Conservation (phyloP, 257 asterid genomes). For the Solanum virginianum region DNA sequence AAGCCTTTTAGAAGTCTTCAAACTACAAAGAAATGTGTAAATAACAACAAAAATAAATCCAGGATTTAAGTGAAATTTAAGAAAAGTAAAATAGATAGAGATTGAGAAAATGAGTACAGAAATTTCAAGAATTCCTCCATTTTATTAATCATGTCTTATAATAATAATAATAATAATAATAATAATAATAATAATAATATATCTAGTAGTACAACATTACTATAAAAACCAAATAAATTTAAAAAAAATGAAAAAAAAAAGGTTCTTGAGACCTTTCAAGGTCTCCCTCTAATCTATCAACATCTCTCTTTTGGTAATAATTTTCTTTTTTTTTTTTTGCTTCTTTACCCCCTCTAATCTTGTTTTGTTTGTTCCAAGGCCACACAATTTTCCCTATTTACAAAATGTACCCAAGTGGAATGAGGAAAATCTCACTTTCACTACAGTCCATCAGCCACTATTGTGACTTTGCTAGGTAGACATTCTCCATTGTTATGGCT, state of each 20-base stretch:
- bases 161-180: background rate
- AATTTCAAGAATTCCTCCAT: constrained; percentile 5
- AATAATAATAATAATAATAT: background rate
- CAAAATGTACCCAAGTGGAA: constrained; percentile 26
- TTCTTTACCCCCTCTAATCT: constrained; percentile 13
- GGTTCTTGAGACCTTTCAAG: constrained; percentile 19
- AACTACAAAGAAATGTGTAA: background rate
- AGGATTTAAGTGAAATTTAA: too few relatives aligned
- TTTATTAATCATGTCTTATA: constrained; percentile 20
- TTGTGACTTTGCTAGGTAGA: constrained; percentile 57
- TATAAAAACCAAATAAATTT: constrained; percentile 20
- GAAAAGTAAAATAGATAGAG: too few relatives aligned
- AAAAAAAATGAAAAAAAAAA: background rate
- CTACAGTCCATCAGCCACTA: constrained; percentile 11
- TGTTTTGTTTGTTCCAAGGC: constrained; percentile 3
- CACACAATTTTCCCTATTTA: constrained; percentile 31
- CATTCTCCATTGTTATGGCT: constrained; percentile 31
- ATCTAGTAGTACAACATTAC: constrained; percentile 20
- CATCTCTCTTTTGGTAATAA: constrained; percentile 23
- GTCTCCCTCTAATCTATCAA: constrained; percentile 36
- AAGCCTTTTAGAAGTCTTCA: background rate
- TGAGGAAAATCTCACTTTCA: background rate
- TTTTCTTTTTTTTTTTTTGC: background rate
- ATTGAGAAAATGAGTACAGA: too few relatives aligned
- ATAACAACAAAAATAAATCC: too few relatives aligned